A percentile compares a stretch with the other conserved stretches of the same genome.
Conservation (phyloP, 495 filamentous ascomycete species). For the Aspergillus nanangensis region DNA sequence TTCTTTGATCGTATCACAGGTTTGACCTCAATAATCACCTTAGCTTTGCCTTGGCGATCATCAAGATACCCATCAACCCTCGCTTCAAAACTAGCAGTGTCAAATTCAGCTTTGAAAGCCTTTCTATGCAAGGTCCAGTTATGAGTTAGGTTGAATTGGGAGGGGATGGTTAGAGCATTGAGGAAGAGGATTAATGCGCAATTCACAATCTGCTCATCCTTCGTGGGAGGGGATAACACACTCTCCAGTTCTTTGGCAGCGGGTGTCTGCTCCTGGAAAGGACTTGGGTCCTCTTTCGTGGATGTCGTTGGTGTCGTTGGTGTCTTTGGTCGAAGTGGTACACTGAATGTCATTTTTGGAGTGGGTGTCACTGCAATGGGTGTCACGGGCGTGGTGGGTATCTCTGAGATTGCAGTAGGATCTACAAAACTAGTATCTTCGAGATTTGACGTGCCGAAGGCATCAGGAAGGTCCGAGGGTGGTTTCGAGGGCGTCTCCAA, state of each 20-base stretch:
- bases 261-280: neutral
- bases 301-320: neutral
- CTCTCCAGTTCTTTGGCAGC: too few relatives aligned
- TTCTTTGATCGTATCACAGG: neutral
- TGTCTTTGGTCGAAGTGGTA: neutral
- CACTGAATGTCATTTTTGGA: too few relatives aligned
- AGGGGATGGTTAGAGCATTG: neutral
- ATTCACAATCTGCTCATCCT: conserved; percentile 17
- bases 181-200: conserved; percentile 8
- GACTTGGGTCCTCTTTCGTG: neutral
- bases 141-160: neutral
- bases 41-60: neutral
- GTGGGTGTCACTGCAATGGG: too few relatives aligned
- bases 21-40: conserved; percentile 8
- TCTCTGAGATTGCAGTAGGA: too few relatives aligned
- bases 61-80: conserved; percentile 9
- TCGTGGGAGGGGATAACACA: too few relatives aligned
- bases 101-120: conserved; percentile 1
- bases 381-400: too few relatives aligned
- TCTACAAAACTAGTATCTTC: too few relatives aligned
- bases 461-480: too few relatives aligned
- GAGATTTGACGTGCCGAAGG: too few relatives aligned
- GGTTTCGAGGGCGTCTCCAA: neutral
- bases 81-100: conserved; percentile 5
- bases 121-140: conserved; percentile 2